Evolutionary conservation across 2,329 filamentous ascomycete species (phyloP), one percentile per base, ranked within the genome.

Genomic region (Arthrobotrys iridis): DNA sequence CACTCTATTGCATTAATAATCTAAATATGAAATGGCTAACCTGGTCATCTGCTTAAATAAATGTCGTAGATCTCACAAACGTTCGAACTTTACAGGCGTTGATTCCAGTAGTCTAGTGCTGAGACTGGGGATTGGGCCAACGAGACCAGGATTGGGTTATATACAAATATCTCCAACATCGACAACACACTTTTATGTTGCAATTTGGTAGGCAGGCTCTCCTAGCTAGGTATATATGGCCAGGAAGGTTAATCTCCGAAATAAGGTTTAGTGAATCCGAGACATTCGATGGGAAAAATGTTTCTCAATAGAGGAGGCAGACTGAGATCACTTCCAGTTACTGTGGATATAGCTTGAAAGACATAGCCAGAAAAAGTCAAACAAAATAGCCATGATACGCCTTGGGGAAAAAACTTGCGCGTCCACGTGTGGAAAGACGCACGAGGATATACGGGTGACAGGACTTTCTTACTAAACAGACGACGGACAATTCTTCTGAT

Each of bases 141-240:
- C n/a, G n/a, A n/a, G n/a, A n/a, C n/a, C n/a, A n/a, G n/a, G n/a
- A n/a, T n/a, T n/a, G n/a, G n/a, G n/a, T n/a, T n/a, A n/a, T n/a
- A 55, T 30, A 55, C 50, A 55, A 18, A 45, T 28, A 10, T 28
- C 35, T 7, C 18, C 24, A 41, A n/a, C 37, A 37, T 59, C 55
- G 41, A 59, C 55, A 59, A 59, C 55, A 22, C 55, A 43, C 30
- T 41, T 41, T 59, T 7, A 20, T 59, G 55, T 45, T 43, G 40
- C n/a, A 59, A 43, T 45, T 30, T 45, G 22, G n/a, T 28, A 24
- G 28, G n/a, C 22, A 24, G 28, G 40, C 55, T 43, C 40, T 45
- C 35, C 22, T 5, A 30, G 20, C 22, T 24, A n/a, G n/a, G n/a
- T n/a, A n/a, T n/a, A n/a, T n/a, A 24, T 57, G 50, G 15, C 33